Conservation (phyloP, 139 green algal genomes). For the Chlamydomonas sp. region DNA sequence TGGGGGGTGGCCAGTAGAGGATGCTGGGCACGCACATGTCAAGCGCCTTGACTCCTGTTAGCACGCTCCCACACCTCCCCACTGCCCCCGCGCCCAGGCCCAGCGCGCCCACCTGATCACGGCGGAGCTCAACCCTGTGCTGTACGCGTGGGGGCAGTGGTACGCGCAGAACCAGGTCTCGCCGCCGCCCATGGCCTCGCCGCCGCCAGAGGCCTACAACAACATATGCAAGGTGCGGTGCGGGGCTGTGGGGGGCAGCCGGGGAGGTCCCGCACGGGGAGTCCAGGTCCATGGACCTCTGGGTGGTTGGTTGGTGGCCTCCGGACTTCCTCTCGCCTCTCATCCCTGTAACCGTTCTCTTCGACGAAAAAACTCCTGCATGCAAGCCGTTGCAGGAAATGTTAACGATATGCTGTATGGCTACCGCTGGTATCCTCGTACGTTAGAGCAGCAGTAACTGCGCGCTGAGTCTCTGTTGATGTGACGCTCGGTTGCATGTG, state of each 20-base stretch:
- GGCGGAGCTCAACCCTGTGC: slow-evolving; percentile 6
- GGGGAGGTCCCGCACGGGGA: not conserved
- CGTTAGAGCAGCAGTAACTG: too few relatives aligned
- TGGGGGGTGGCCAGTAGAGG: not conserved
- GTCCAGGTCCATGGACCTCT: not conserved
- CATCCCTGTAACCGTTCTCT: too few relatives aligned
- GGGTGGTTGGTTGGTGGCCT: not conserved
- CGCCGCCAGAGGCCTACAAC: slow-evolving; percentile 3
- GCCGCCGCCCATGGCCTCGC: not conserved
- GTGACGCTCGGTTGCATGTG: too few relatives aligned
- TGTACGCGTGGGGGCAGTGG: slow-evolving; percentile 20
- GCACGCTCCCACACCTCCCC: not conserved
- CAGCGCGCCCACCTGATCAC: not conserved
- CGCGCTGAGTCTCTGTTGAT: too few relatives aligned
- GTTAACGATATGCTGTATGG: too few relatives aligned
- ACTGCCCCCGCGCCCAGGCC: not conserved
- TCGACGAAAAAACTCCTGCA: too few relatives aligned
- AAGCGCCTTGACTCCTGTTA: not conserved
- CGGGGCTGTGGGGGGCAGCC: not conserved
- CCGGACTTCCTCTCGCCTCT: too few relatives aligned
- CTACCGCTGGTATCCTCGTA: too few relatives aligned
- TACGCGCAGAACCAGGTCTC: not conserved
- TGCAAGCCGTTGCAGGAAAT: too few relatives aligned
- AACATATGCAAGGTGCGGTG: not conserved
- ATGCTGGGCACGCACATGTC: not conserved